phyloP scores from a whole-genome alignment of 257 asterid genomes.

The Lantana camara region DNA sequence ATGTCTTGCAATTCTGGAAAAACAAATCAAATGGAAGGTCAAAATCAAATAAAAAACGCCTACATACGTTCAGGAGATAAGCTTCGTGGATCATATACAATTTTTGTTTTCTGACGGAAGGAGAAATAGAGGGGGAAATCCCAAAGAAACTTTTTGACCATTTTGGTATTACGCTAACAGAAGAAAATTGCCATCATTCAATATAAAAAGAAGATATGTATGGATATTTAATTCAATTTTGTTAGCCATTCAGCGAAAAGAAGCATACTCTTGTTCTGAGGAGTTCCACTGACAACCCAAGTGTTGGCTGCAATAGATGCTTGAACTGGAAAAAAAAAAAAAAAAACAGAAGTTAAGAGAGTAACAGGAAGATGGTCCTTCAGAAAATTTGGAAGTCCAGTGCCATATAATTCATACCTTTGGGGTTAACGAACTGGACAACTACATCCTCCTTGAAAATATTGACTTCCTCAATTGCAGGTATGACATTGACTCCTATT shows the following conservation, averaged over 20 bases:
- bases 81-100: no score
- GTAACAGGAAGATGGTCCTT: background rate
- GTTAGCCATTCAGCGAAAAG: background rate
- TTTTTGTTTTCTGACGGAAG: background rate
- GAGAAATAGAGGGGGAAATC: background rate
- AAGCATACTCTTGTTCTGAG: conserved; percentile 73
- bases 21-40: conserved; percentile 7
- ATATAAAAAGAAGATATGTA: background rate
- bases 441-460: conserved; percentile 77
- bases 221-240: background rate
- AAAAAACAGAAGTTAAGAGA: background rate
- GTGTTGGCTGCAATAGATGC: conserved; percentile 79
- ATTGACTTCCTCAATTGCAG: conserved; percentile 76
- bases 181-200: no score
- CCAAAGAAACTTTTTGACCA: background rate
- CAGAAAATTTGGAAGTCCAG: background rate
- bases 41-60: background rate
- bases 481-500: conserved; percentile 72
- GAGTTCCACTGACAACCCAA: conserved; percentile 78
- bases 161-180: no score
- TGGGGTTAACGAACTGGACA: conserved; percentile 64
- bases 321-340: conserved; percentile 49
- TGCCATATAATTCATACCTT: conserved; percentile 38
- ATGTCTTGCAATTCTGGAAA: conserved; percentile 53
- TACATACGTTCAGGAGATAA: background rate